Percentiles rank a stretch among this genome's conserved stretches.
Conservation (phyloP, 176 grass and related monocot genomes). For the Musa beccarii region DNA sequence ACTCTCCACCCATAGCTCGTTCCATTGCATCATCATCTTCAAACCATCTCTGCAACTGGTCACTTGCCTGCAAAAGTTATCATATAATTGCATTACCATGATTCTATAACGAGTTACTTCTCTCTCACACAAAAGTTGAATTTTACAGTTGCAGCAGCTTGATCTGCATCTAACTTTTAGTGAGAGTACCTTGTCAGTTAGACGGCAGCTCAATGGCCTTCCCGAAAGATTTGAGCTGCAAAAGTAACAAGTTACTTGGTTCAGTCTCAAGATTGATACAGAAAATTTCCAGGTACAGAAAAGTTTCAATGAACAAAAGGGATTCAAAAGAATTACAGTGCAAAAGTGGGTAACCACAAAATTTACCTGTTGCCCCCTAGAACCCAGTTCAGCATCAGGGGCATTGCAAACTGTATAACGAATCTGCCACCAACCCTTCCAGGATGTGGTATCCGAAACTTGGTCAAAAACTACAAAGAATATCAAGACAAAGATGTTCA, state of each 20-base stretch:
- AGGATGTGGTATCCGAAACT: conserved; percentile 87
- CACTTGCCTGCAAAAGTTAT: conserved; percentile 53
- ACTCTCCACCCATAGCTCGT: conserved; percentile 90
- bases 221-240: conserved; percentile 75
- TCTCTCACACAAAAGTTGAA: neutral
- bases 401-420: conserved; percentile 79
- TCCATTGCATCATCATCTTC: conserved; percentile 92
- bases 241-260: conserved; percentile 2
- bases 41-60: conserved; percentile 81
- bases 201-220: conserved; percentile 71
- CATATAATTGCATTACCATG: neutral
- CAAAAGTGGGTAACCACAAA: neutral
- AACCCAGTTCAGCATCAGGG: conserved; percentile 84
- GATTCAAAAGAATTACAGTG: neutral
- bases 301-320: too few species aligned
- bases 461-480: conserved; percentile 71
- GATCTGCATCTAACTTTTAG: neutral
- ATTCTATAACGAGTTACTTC: neutral
- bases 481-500: neutral
- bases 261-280: neutral
- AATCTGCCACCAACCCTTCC: conserved; percentile 90
- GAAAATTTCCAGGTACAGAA: neutral
- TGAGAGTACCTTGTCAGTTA: conserved; percentile 75
- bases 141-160: neutral
- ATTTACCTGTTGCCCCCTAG: conserved; percentile 91